Evolutionary conservation across 2,329 filamentous ascomycete species (phyloP).

Genomic region (Colletotrichum chrysophilum): DNA sequence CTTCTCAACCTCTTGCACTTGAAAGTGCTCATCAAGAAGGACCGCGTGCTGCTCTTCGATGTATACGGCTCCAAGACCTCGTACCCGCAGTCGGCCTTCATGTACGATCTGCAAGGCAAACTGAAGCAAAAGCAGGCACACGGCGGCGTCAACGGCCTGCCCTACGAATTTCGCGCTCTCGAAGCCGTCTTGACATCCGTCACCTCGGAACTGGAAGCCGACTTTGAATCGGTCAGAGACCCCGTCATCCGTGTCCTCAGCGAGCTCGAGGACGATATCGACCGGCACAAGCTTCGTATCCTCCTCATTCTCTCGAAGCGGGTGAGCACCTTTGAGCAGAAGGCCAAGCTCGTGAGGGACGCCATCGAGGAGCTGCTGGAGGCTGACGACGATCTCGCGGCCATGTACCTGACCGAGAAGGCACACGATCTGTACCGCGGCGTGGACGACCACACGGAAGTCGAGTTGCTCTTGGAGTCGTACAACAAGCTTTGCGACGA

Average conservation of each 20-base stretch:
- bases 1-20: constrained; percentile 96
- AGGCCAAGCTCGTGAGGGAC: constrained; percentile 90
- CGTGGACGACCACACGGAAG: constrained; percentile 91
- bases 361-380: constrained; percentile 95
- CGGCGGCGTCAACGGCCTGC: constrained; percentile 68
- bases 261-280: constrained; percentile 95
- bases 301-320: constrained; percentile 95
- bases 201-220: constrained; percentile 87
- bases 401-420: constrained; percentile 96
- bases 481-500: constrained; percentile 98
- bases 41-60: constrained; percentile 94
- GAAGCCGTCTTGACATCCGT: constrained; percentile 96
- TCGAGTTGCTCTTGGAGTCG: constrained; percentile 95
- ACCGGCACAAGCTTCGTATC: constrained; percentile 88
- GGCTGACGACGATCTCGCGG: constrained; percentile 91
- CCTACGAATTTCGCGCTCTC: constrained; percentile 95
- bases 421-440: constrained; percentile 72
- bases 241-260: constrained; percentile 88
- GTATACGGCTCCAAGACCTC: constrained; percentile 94
- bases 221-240: constrained; percentile 92
- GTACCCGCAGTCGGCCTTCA: constrained; percentile 94
- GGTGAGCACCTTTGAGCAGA: constrained; percentile 96
- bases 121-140: constrained; percentile 76
- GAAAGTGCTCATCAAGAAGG: constrained; percentile 91
- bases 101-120: constrained; percentile 96